phyloP scores from a whole-genome alignment of 768 basidiomycete species.

The Cystofilobasidium macerans region DNA sequence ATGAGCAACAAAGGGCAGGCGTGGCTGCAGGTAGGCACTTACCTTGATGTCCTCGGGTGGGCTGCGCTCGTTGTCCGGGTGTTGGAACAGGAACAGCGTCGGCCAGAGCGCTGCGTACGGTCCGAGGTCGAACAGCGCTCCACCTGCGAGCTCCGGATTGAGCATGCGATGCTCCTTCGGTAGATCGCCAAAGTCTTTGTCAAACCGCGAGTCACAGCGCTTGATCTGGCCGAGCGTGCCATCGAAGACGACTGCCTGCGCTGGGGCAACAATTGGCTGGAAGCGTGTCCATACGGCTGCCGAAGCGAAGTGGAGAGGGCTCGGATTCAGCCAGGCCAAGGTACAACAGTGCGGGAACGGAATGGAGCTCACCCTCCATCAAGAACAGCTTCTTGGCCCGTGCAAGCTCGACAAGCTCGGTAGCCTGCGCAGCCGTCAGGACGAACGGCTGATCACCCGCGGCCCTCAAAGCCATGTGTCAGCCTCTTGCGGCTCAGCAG shows the following conservation, averaged over 20 bases:
- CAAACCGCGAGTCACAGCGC: conserved; percentile 12
- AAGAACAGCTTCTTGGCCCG: conserved; percentile 70
- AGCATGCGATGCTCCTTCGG: conserved; percentile 32
- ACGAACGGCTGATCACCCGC: conserved; percentile 52
- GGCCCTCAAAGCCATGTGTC: background rate
- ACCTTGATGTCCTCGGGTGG: conserved; percentile 28
- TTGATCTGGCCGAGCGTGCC: conserved; percentile 13
- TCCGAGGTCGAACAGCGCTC: conserved; percentile 38
- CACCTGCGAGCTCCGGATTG: conserved; percentile 36
- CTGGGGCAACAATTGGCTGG: conserved; percentile 14
- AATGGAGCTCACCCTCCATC: conserved; percentile 84
- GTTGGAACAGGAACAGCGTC: conserved; percentile 32
- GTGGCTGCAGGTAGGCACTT: too few relatives aligned
- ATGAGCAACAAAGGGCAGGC: background rate
- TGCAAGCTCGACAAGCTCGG: conserved; percentile 62
- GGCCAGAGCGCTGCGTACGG: conserved; percentile 24
- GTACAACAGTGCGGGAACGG: background rate
- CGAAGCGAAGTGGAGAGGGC: background rate
- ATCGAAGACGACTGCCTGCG: conserved; percentile 14
- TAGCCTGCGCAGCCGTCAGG: conserved; percentile 59
- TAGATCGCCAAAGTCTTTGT: conserved; percentile 26
- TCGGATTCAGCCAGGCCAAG: background rate
- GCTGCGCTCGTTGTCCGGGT: conserved; percentile 32
- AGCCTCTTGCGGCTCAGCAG: background rate
- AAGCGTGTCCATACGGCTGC: conserved; percentile 5